A percentile compares a stretch with the other conserved stretches of the same genome.
Evolutionary conservation across 1,284 basidiomycete species (phyloP).

Genomic region (Pseudozyma pruni): DNA sequence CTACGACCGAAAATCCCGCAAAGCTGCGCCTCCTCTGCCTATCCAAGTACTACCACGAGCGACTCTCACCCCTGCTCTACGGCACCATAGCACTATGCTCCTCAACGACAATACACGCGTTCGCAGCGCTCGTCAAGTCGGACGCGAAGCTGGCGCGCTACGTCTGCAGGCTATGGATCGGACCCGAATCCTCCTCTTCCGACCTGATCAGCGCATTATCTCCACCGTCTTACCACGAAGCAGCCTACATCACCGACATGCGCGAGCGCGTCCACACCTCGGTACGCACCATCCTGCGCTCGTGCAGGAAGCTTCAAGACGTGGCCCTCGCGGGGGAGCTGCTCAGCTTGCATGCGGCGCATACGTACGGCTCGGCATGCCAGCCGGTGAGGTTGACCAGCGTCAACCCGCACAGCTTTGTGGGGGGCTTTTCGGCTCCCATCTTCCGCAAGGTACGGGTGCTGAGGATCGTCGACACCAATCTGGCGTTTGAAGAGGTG

Average conservation of each 20-base stretch:
- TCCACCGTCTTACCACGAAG: conserved; percentile 47
- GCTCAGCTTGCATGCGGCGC: conserved; percentile 50
- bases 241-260: conserved; percentile 43
- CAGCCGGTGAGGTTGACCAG: conserved; percentile 59
- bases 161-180: conserved; percentile 60
- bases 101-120: conserved; percentile 37
- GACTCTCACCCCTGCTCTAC: conserved; percentile 46
- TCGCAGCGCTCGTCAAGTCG: conserved; percentile 35
- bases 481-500: conserved; percentile 60
- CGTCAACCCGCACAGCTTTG: conserved; percentile 65
- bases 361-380: conserved; percentile 62
- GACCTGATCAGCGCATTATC: conserved; percentile 61
- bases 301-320: conserved; percentile 58
- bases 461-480: conserved; percentile 60
- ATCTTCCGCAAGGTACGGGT: conserved; percentile 58
- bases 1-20: conserved; percentile 8
- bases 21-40: conserved; percentile 42
- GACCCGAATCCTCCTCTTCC: conserved; percentile 50
- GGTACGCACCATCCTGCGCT: conserved; percentile 51
- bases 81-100: conserved; percentile 33
- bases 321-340: conserved; percentile 62
- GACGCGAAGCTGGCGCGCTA: conserved; percentile 43
- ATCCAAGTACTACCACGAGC: conserved; percentile 32
- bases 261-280: conserved; percentile 41
- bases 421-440: conserved; percentile 61